Base-by-base conservation (phyloP, 1,284 basidiomycete genomes). In the Trametes hirsuta region DNA sequence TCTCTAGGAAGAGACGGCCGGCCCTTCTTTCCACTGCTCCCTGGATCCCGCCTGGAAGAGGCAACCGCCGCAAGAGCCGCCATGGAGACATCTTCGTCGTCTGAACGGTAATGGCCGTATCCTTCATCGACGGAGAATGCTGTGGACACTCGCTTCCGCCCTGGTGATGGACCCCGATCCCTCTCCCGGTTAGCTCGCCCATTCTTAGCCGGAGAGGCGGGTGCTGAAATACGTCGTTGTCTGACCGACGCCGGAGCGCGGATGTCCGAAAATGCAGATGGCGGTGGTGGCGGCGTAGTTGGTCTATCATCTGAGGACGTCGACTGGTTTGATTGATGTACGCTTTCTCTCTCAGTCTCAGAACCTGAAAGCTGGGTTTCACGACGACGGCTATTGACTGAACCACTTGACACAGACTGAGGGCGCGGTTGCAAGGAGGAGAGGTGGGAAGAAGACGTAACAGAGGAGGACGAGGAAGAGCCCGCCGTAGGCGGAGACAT, bases 311-410 rank as follows among this genome's bases (percentile, higher is more conserved):
- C 76, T 18, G 78, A 79, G 10, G 78, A 79, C 6, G 76, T 73
- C 18, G 74, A 75, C 56, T 75, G 74, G 42, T 62, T 74, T 47
- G 69, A 74, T 18, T 69, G 70, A 51, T 75, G 73, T 48, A 75
- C 69, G 55, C 80, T 81, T 72, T 91, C 90, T 37, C 88, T 83
- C 72, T 91, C 89, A 0, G 89, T 91, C 71, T 91, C 90, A 2
- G 88, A 91, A 41, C 89, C 90, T 24, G 89, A 91, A 49, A 81
- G 81, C n/a, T 72, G 68, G 11, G 60, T 37, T 24, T 77, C 76
- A n/a, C 58, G 60, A 34, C 63, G 55, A 48, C 62, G 64, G 11
- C 42, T 63, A 34, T 62, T 52, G 45, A 44, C 35, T 47, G 55
- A 59, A 53, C 59, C 47, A 48, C 54, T 68, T 30, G 65, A 68